Conservation (phyloP, 2,329 filamentous ascomycete genomes). For the Zalaria obscura region DNA sequence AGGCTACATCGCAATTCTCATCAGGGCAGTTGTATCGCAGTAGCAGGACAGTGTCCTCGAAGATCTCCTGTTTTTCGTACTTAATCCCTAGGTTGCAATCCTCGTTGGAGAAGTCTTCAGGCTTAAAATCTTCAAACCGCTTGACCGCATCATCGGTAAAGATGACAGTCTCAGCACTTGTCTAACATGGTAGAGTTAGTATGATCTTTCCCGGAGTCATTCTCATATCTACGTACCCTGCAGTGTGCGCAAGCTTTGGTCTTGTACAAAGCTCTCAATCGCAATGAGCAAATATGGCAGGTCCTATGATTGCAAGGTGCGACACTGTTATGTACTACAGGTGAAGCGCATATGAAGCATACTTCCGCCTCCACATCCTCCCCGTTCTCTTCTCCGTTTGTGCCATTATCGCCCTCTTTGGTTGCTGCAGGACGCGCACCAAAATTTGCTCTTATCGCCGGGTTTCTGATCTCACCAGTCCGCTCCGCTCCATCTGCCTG, state of each 20-base stretch:
- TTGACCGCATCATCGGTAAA: slow-evolving; percentile 80
- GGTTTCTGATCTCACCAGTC: too few species aligned
- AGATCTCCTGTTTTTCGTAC: slow-evolving; percentile 79
- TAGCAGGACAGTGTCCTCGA: slow-evolving; percentile 77
- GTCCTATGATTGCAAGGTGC: slow-evolving; percentile 92
- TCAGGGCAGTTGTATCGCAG: slow-evolving; percentile 94
- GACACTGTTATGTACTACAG: slow-evolving; percentile 73
- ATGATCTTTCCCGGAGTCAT: background rate
- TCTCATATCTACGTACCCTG: slow-evolving; percentile 46
- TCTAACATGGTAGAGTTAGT: slow-evolving; percentile 24
- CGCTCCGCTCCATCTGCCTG: slow-evolving; percentile 17
- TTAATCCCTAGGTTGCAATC: slow-evolving; percentile 84
- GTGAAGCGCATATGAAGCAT: slow-evolving; percentile 95
- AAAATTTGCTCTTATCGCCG: slow-evolving; percentile 12
- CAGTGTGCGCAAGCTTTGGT: slow-evolving; percentile 95
- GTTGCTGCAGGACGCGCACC: slow-evolving; percentile 23
- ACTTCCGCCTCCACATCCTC: slow-evolving; percentile 47
- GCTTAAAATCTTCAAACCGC: slow-evolving; percentile 69
- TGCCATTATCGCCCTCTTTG: slow-evolving; percentile 1
- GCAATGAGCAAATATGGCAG: slow-evolving; percentile 87
- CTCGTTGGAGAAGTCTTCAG: slow-evolving; percentile 57
- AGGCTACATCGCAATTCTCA: slow-evolving; percentile 68
- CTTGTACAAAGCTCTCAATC: slow-evolving; percentile 89
- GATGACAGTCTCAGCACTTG: slow-evolving; percentile 65
- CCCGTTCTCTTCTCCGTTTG: slow-evolving; percentile 3